Evolutionary conservation across 257 asterid species (phyloP), one percentile per base, ranked within the genome.

Genomic region (Solanum habrochaites): DNA sequence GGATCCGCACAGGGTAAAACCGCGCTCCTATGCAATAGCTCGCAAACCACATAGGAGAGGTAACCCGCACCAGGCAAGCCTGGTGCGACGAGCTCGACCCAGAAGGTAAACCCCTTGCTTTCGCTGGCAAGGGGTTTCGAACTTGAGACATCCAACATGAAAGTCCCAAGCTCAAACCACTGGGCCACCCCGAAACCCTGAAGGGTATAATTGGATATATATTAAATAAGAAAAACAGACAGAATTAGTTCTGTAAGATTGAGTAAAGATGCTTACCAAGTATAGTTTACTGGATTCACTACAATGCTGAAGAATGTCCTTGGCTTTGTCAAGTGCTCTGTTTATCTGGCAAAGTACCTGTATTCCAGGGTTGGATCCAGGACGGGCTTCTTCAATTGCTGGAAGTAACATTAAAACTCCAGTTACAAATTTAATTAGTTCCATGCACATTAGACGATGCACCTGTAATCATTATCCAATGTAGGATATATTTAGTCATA

Each of bases 201-300:
- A 32, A 32, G 35, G 35, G 35, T 62, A 64, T 23, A 71, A 62
- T 25, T 16, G 85, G 56, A 35, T 62, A 82, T 66, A 40, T 42
- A 21, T 31, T 70, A 8, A 23, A 78, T 14, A 10, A 15, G 69
- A 47, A 8, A 56, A 72, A 6, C 31, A 71, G 43, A 20, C 60
- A 75, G 12, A 75, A 42, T 35, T 35, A 40, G 74, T 31, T n/a
- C 56, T 37, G n/a, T 52, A 18, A 87, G 84, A 25, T 66, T 80
- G 71, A 82, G 11, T 64, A 20, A 66, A 85, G 86, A 67, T 29
- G 82, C 92, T 27, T 90, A 97, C 99, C 99, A 94, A 89, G 91
- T 97, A 97, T 74, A 97, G 98, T 89, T 86, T 94, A 90, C 99
- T 97, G 84, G 98, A 94, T 78, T 94, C 97, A 23, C 96, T 88